A percentile compares a stretch with the other conserved stretches of the same genome.
phyloP scores from a whole-genome alignment of 495 filamentous ascomycete species.

The Xylaria acuta region DNA sequence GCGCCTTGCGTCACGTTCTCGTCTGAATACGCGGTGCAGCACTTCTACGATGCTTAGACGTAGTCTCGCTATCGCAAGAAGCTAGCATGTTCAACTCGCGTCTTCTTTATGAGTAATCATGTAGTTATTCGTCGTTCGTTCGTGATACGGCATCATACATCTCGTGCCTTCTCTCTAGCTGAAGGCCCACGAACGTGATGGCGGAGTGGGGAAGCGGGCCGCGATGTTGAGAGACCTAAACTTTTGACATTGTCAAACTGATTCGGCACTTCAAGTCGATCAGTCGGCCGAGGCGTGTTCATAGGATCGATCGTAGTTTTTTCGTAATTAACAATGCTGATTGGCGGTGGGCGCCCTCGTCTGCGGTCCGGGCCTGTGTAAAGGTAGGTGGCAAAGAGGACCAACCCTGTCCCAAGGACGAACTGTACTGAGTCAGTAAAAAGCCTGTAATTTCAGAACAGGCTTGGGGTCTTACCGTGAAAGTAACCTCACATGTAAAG shows the following conservation, averaged over 20 bases:
- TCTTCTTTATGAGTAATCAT: not conserved
- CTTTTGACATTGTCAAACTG: conserved; percentile 56
- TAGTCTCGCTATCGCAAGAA: not conserved
- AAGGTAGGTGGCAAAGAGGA: conserved; percentile 81
- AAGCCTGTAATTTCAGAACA: conserved; percentile 14
- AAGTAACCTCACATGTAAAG: conserved; percentile 68
- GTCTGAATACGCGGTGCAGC: conserved; percentile 9
- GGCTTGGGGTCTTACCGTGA: conserved; percentile 61
- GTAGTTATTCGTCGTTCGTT: not conserved
- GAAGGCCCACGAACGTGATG: conserved; percentile 56
- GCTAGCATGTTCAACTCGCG: conserved; percentile 5
- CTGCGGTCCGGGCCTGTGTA: conserved; percentile 69
- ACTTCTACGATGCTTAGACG: not conserved
- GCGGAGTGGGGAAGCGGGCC: conserved; percentile 68
- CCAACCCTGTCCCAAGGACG: conserved; percentile 75
- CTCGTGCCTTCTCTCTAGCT: conserved; percentile 45
- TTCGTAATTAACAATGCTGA: conserved; percentile 77
- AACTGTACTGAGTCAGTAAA: conserved; percentile 61
- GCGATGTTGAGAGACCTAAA: conserved; percentile 66
- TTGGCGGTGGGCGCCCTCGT: conserved; percentile 70
- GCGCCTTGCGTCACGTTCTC: not conserved
- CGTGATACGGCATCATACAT: conserved; percentile 40
- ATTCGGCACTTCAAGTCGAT: conserved; percentile 43
- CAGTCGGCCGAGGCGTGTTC: conserved; percentile 44
- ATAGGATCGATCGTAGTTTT: conserved; percentile 66